Evolutionary conservation across 805 yeast species (phyloP).

Genomic region (Sugiyamaella chiloensis): DNA sequence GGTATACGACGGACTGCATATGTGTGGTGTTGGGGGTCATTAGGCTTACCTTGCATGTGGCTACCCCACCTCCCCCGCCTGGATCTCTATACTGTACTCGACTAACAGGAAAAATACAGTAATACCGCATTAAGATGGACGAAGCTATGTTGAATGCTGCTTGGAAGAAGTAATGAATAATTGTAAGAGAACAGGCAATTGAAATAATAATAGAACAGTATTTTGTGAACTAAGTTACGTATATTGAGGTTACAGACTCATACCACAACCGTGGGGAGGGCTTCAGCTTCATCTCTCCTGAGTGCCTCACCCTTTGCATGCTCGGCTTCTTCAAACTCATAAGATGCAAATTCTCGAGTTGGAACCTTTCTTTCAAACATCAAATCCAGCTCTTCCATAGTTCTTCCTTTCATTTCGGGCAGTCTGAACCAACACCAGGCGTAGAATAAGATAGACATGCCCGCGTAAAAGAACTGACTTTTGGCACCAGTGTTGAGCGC

Average conservation of each 20-base stretch:
- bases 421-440: slow-evolving; percentile 48
- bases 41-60: too few relatives aligned
- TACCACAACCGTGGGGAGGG: too few relatives aligned
- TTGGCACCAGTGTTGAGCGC: slow-evolving; percentile 47
- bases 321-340: slow-evolving; percentile 9
- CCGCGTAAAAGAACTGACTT: slow-evolving; percentile 47
- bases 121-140: too few relatives aligned
- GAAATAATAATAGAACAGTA: too few relatives aligned
- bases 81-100: too few relatives aligned
- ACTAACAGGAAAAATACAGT: too few relatives aligned
- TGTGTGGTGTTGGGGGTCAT: slow-evolving; percentile 1
- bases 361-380: slow-evolving; percentile 40
- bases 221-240: too few relatives aligned
- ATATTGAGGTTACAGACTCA: too few relatives aligned
- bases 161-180: too few relatives aligned
- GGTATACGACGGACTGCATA: not conserved
- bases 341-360: slow-evolving; percentile 27
- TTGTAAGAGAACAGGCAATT: too few relatives aligned
- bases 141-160: too few relatives aligned
- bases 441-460: slow-evolving; percentile 30
- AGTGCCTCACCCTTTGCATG: slow-evolving; percentile 8
- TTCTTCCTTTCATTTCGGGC: slow-evolving; percentile 58
- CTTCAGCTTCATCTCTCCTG: not conserved
- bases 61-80: too few relatives aligned
- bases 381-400: slow-evolving; percentile 56